These are phyloP conservation scores for Colletotrichum tanaceti DNA, from an alignment of 2,329 filamentous ascomycete genomes.

Conservation along the genomic window DNA sequence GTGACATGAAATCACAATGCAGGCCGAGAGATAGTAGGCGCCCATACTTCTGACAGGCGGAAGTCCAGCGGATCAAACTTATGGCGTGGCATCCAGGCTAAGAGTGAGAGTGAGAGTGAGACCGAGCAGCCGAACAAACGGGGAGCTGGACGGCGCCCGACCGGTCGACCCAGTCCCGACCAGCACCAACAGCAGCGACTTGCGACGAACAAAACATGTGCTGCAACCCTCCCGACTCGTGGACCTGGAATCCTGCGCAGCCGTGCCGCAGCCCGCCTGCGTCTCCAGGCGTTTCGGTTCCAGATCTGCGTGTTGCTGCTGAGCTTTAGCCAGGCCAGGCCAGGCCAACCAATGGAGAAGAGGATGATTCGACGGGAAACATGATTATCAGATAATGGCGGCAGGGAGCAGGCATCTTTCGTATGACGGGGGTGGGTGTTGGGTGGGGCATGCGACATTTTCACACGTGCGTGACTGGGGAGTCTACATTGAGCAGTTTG, in stretches of 20 bases:
- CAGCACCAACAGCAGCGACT: neutral
- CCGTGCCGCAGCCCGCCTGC: constrained; percentile 21
- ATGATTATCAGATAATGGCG: constrained; percentile 34
- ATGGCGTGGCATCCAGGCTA: constrained; percentile 10
- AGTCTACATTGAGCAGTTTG: too few relatives aligned
- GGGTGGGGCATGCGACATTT: too few relatives aligned
- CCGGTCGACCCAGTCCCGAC: neutral
- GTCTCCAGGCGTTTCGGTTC: constrained; percentile 27
- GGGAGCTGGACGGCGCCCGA: constrained; percentile 18
- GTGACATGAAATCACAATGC: constrained; percentile 2
- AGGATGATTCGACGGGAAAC: constrained; percentile 12
- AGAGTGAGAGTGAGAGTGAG: too few relatives aligned
- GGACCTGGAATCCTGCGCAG: constrained; percentile 18
- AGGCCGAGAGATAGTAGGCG: neutral
- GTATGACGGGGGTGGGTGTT: neutral
- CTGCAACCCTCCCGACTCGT: neutral
- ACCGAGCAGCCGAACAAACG: constrained; percentile 23
- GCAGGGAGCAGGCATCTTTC: constrained; percentile 21
- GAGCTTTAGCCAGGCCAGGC: constrained; percentile 19
- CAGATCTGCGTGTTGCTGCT: constrained; percentile 21
- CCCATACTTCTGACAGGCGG: neutral
- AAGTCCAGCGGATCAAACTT: constrained; percentile 16
- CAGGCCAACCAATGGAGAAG: constrained; percentile 15
- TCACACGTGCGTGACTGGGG: too few relatives aligned
- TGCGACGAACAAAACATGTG: constrained; percentile 6